Evolutionary conservation across 176 grass and related monocot genomes (phyloP), one percentile per base, ranked within the genome.

Genomic region (Oryza glaberrima): DNA sequence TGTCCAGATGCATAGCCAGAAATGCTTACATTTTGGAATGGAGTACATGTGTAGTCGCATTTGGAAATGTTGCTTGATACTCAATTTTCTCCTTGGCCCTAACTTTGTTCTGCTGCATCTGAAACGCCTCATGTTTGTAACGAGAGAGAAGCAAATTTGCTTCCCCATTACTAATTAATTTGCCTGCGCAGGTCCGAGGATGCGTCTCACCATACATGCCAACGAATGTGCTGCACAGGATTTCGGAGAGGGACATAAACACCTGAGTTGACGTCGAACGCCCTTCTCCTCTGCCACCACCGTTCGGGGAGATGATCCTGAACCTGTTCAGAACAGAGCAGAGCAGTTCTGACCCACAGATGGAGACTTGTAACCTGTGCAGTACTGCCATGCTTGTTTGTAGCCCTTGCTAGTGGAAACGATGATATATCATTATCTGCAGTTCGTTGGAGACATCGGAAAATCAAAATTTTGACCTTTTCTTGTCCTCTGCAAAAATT

Each of bases 191-290:
- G 94, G 94, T 90, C 28, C 87, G 80, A 9, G 90, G 87, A 88
- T 97, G 87, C 61, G 85, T 90, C 15, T 97, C 94, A 11, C 89
- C 94, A 1, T 97, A 94, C 63, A 92, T 97, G 90, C 88, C 84
- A 11, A 85, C 94, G n/a, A 94, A 97, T 82, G 94, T 97, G 43
- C 60, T 97, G 30, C 89, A 88, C 88, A 92, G 85, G 65, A 86
- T 94, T 82, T 92, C 85, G 32, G 76, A 91, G 52, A 88, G 83
- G 44, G 75, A 93, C 67, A 36, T 86, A 4, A 77, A 78, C 43
- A 70, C 69, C 40, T 69, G 60, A 78, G 9, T 23, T 65, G 70
- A 82, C 4, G 46, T 43, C 35, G 36, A 25, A 44, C 10, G 43
- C 43, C 43, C 43, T 10, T 44, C 43, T 44, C 43, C 43, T 44